Conservation (phyloP, 139 green algal genomes). For the Chlorella sp. region DNA sequence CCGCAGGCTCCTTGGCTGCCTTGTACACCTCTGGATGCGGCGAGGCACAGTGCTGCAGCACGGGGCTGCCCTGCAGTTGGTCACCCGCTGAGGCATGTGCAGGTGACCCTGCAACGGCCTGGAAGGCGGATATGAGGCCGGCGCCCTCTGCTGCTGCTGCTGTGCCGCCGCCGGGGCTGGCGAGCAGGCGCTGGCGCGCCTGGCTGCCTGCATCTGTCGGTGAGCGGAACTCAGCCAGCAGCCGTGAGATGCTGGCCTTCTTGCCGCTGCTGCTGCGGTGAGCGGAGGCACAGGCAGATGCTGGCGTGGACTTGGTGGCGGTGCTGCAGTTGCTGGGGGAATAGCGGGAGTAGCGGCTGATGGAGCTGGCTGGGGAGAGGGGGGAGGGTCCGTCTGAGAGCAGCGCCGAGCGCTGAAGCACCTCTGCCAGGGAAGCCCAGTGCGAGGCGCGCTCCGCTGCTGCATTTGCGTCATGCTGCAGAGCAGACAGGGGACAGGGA, state of each 20-base stretch:
- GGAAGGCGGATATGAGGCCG: conserved; percentile 19
- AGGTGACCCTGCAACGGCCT: background rate
- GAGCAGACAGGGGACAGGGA: background rate
- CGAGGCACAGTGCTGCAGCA: background rate
- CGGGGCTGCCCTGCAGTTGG: conserved; percentile 17
- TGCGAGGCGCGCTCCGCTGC: conserved; percentile 12
- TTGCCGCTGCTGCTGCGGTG: background rate
- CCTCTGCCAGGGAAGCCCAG: conserved; percentile 23
- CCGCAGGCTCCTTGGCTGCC: background rate
- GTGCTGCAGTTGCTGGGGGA: background rate
- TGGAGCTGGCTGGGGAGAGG: background rate
- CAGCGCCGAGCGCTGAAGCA: conserved; percentile 17
- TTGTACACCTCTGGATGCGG: background rate
- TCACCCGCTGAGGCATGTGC: background rate
- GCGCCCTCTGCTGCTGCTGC: too few relatives aligned
- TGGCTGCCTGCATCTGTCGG: background rate
- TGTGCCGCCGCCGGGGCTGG: background rate
- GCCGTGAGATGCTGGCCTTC: background rate
- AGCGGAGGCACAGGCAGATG: background rate
- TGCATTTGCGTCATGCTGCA: background rate
- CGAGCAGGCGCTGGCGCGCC: background rate
- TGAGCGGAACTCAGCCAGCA: background rate
- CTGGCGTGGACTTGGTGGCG: background rate
- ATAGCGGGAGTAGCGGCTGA: background rate
- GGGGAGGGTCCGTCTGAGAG: background rate